phyloP scores from a whole-genome alignment of 495 filamentous ascomycete species.

The Hypoxylon rickii region DNA sequence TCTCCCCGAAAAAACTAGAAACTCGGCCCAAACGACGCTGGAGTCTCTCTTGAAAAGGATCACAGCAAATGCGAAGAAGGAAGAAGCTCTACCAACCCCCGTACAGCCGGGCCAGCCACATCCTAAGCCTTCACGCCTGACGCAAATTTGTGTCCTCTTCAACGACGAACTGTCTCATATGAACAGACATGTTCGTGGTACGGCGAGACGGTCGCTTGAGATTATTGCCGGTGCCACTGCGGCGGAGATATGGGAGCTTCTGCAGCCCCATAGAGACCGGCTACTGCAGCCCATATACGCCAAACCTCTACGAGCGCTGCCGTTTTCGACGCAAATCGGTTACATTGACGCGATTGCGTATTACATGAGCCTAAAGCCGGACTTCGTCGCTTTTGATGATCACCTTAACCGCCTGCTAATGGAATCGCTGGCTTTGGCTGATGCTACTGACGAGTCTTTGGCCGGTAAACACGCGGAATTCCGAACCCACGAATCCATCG shows the following conservation, averaged over 20 bases:
- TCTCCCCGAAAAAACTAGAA: conserved; percentile 82
- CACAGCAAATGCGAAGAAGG: conserved; percentile 72
- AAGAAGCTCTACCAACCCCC: conserved; percentile 65
- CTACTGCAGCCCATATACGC: conserved; percentile 86
- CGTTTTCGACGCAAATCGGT: conserved; percentile 91
- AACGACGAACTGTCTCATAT: conserved; percentile 88
- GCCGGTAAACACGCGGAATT: conserved; percentile 85
- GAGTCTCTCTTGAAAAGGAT: conserved; percentile 76
- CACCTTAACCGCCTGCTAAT: conserved; percentile 84
- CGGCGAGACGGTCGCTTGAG: conserved; percentile 78
- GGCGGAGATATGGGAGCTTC: conserved; percentile 80
- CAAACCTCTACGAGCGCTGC: conserved; percentile 90
- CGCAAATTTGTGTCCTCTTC: conserved; percentile 78
- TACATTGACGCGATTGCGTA: conserved; percentile 97
- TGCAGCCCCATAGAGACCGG: conserved; percentile 84
- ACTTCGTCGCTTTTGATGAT: conserved; percentile 89
- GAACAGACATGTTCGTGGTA: conserved; percentile 89
- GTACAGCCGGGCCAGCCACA: conserved; percentile 41
- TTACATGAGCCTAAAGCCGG: conserved; percentile 81
- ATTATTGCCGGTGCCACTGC: conserved; percentile 76
- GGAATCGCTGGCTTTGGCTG: conserved; percentile 89
- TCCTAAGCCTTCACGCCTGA: conserved; percentile 57
- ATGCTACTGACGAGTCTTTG: conserved; percentile 88
- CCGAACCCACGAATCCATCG: conserved; percentile 85
- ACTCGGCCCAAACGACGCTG: conserved; percentile 78